Conservation (phyloP, 176 grass and related monocot genomes). For the Tillandsia leiboldiana region DNA sequence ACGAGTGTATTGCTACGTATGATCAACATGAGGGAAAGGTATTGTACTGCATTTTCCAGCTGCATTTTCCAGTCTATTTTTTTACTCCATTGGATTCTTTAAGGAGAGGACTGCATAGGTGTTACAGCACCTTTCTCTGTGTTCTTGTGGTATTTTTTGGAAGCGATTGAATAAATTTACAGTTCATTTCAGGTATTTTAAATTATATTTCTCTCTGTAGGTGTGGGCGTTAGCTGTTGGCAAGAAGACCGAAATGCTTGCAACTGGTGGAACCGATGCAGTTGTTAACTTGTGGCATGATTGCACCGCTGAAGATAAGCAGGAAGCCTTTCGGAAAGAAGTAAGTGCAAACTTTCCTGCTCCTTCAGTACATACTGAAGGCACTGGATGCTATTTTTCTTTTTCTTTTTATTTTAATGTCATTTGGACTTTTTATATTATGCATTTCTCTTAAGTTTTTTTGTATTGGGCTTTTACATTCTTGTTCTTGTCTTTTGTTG, state of each 20-base stretch:
- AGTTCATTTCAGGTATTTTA: not conserved
- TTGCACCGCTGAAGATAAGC: slow-evolving; percentile 67
- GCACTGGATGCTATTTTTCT: not conserved
- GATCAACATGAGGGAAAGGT: slow-evolving; percentile 96
- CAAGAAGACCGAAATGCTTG: slow-evolving; percentile 81
- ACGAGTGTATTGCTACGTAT: slow-evolving; percentile 91
- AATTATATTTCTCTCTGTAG: slow-evolving; percentile 20
- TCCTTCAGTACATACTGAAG: slow-evolving; percentile 7
- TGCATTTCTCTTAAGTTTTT: not conserved
- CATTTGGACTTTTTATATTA: slow-evolving; percentile 8
- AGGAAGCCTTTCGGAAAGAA: slow-evolving; percentile 74
- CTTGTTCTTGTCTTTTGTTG: slow-evolving; percentile 3
- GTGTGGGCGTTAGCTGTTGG: slow-evolving; percentile 82
- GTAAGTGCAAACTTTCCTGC: slow-evolving; percentile 28
- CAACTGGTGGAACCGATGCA: slow-evolving; percentile 80
- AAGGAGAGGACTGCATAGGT: not conserved
- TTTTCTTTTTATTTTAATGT: not conserved
- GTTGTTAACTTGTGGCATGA: slow-evolving; percentile 75
- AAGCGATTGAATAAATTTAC: not conserved
- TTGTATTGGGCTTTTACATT: not conserved
- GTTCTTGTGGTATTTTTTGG: no score
- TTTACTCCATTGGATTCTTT: not conserved
- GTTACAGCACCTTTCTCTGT: no score
- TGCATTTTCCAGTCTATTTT: not conserved
- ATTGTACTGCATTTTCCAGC: not conserved